Percentiles rank a stretch among this genome's conserved stretches.
Conservation (phyloP, 2,329 filamentous ascomycete species). For the Colletotrichum siamense region DNA sequence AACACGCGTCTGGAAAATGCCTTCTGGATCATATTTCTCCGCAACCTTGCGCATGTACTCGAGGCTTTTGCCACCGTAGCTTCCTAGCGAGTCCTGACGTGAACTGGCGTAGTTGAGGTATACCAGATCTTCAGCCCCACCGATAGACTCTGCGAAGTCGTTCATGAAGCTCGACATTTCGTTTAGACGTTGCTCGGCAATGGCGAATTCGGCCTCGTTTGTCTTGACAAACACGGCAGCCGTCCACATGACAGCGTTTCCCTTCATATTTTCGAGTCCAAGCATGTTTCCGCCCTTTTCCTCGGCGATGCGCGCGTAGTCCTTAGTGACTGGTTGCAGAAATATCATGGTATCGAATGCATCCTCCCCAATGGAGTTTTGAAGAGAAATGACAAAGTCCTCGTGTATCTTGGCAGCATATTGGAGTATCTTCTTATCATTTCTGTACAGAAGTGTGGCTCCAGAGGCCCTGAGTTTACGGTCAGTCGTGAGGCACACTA, state of each 20-base stretch:
- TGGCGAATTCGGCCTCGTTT: background rate
- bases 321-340: constrained; percentile 42
- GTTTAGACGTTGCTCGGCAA: constrained; percentile 22
- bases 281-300: constrained; percentile 45
- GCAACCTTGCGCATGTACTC: constrained; percentile 29
- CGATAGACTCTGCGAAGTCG: constrained; percentile 25
- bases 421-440: constrained; percentile 24
- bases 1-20: constrained; percentile 33
- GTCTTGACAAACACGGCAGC: background rate
- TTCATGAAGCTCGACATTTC: constrained; percentile 22
- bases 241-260: background rate
- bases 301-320: constrained; percentile 32
- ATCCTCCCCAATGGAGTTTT: background rate
- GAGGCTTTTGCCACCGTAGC: constrained; percentile 31
- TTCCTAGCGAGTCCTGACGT: constrained; percentile 31
- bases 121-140: constrained; percentile 28
- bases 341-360: constrained; percentile 28
- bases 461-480: constrained; percentile 26
- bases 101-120: constrained; percentile 38
- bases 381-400: constrained; percentile 19
- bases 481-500: background rate
- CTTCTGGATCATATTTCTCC: constrained; percentile 31
- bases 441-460: constrained; percentile 16
- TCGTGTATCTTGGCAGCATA: constrained; percentile 30
- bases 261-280: constrained; percentile 32